Conservation (phyloP, 768 basidiomycete genomes). For the Macrolepiota fuliginosa region DNA sequence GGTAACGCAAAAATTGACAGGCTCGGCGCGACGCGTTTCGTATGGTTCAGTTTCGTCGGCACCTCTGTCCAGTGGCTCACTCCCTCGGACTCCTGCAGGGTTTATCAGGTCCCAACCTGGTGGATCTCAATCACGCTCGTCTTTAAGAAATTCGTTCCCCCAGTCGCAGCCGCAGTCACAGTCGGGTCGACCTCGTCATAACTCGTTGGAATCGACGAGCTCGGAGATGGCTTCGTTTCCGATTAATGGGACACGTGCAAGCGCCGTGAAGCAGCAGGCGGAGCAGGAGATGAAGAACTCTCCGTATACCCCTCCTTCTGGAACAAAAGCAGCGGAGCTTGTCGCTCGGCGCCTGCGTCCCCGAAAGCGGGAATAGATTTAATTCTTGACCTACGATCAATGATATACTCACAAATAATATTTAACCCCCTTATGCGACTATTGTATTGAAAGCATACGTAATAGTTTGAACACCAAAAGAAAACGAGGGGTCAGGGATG, state of each 20-base stretch:
- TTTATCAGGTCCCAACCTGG: background rate
- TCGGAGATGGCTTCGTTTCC: slow-evolving; percentile 33
- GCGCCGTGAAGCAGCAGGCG: slow-evolving; percentile 29
- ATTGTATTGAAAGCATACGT: background rate
- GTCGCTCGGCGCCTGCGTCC: background rate
- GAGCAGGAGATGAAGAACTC: slow-evolving; percentile 29
- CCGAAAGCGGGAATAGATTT: background rate
- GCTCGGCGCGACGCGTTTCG: background rate
- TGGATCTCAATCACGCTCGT: background rate
- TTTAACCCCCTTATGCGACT: background rate
- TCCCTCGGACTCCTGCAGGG: background rate
- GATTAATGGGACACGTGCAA: slow-evolving; percentile 34
- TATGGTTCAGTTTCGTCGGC: background rate
- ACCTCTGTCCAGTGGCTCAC: background rate
- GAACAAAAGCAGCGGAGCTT: slow-evolving; percentile 31
- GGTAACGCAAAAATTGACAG: background rate
- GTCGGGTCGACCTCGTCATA: background rate
- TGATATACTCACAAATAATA: background rate
- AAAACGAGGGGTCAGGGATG: too few species aligned
- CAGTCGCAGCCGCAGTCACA: background rate
- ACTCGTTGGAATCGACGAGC: slow-evolving; percentile 5
- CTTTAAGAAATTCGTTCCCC: background rate
- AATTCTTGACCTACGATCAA: background rate
- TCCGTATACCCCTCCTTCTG: slow-evolving; percentile 34
- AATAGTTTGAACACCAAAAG: too few species aligned